Base-by-base conservation (phyloP, 345 rosid genomes). In the Abelmoschus esculentus region DNA sequence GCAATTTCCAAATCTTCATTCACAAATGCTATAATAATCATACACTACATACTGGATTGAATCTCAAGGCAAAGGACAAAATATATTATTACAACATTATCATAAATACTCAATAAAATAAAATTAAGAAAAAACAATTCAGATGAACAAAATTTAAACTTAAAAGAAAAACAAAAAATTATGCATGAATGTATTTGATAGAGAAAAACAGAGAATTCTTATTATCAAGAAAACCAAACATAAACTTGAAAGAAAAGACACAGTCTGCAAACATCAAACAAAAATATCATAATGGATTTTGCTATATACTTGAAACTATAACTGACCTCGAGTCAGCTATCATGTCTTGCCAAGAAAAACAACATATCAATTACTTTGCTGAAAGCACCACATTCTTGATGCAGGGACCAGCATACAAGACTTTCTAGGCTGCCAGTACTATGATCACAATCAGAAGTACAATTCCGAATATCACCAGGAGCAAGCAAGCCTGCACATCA, bases 381-480 rank as follows among this genome's bases (percentile, higher is more conserved):
- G 38, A 36, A 61, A 40, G 54, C 26, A 59, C 32, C 66, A 61
- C 69, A 58, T 56, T 66, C 54, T 50, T 53, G 44, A 10, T 40
- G 44, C 44, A 40, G 44, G 44, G 12, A 47, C 47, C 49, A 15
- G 29, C 61, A 34, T 44, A 59, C 44, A 52, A 3, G 17, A 64
- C n/a, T 47, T 49, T 69, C 50, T 34, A 40, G 44, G 44, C 44
- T 40, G 44, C 44, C 44, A 93, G 82, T 50, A 93, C 87, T 78
- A 93, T 73, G 65, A 90, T 78, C 80, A 93, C 87, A 4, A 90
- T 89, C 82, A 90, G 90, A 49, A 93, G 86, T 76, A 84, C 87
- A 8, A 89, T 85, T 69, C 93, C 93, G 15, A 90, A 93, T 73
- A 93, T 93, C 83, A 93, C 93, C 89, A 90, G 76, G 61, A 93